Percentiles rank a stretch among this genome's conserved stretches.
Evolutionary conservation across 2,329 filamentous ascomycete genomes (phyloP).

Genomic region (Cladosporium velox): DNA sequence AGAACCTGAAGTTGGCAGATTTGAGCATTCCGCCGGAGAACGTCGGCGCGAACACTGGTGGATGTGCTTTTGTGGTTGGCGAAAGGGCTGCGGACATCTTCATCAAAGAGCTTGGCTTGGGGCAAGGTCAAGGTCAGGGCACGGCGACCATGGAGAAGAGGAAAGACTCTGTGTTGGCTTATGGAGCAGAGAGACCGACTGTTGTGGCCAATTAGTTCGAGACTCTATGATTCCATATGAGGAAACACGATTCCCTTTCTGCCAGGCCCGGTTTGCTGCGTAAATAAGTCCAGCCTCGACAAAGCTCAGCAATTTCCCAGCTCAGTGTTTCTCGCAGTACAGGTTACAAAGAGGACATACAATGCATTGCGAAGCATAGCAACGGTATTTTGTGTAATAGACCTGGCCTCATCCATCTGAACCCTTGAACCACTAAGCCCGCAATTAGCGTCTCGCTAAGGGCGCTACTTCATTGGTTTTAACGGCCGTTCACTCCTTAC

Average conservation of each 20-base stretch:
- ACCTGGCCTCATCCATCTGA: too few relatives aligned
- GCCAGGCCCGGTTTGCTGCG: neutral
- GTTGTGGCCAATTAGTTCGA: neutral
- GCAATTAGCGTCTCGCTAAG: too few relatives aligned
- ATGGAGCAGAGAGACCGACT: neutral
- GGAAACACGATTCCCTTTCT: neutral
- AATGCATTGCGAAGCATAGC: neutral
- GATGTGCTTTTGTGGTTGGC: conserved; percentile 47
- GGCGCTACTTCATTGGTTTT: too few relatives aligned
- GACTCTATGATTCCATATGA: neutral
- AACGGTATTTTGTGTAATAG: too few relatives aligned
- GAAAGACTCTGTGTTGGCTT: neutral
- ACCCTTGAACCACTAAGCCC: too few relatives aligned
- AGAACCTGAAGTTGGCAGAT: conserved; percentile 48
- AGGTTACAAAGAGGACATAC: neutral
- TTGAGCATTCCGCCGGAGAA: conserved; percentile 45
- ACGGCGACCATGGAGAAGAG: neutral
- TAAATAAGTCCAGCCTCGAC: neutral
- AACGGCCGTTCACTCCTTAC: neutral
- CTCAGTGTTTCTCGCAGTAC: neutral
- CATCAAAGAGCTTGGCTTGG: conserved; percentile 42
- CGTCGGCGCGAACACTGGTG: conserved; percentile 51
- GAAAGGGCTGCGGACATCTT: conserved; percentile 47
- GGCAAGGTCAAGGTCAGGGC: neutral
- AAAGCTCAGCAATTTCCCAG: neutral